Conservation (phyloP, 2,329 filamentous ascomycete species). For the Neofusicoccum umdonicola region DNA sequence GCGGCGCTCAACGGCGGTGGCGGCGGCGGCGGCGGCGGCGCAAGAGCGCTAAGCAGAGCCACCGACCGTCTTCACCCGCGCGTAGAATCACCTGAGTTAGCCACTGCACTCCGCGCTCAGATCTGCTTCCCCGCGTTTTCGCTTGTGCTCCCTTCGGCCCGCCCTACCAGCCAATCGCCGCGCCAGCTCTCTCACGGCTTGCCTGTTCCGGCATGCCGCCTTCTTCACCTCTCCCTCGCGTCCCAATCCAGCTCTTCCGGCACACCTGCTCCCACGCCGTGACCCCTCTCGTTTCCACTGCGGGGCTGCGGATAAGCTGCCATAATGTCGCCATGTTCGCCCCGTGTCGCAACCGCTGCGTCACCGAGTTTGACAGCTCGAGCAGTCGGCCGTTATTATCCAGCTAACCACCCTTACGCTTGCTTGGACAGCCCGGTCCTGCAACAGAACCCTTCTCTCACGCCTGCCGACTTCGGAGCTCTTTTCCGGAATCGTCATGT, state of each 20-base stretch:
- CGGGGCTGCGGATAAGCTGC: constrained; percentile 1
- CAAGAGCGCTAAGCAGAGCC: not conserved
- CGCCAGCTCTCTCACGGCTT: not conserved
- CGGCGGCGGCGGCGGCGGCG: too few species aligned
- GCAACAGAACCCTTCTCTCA: not conserved
- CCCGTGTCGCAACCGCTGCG: not conserved
- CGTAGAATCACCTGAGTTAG: not conserved
- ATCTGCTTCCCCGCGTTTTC: not conserved
- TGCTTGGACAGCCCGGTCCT: too few species aligned
- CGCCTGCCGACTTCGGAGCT: not conserved
- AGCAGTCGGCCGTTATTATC: not conserved
- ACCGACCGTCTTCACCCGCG: not conserved
- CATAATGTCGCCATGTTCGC: not conserved
- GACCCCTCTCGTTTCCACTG: constrained; percentile 5
- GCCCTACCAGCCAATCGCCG: not conserved
- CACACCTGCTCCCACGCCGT: not conserved
- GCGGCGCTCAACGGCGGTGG: not conserved
- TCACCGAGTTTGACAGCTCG: too few species aligned
- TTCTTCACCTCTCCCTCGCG: constrained; percentile 1
- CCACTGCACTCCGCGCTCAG: not conserved
- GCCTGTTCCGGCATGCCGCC: constrained; percentile 12
- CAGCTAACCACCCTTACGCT: not conserved
- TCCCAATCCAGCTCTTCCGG: constrained; percentile 13
- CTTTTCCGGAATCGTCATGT: constrained; percentile 40
- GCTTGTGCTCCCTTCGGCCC: not conserved